Conservation (phyloP, 768 basidiomycete species). For the Trametes gibbosa region DNA sequence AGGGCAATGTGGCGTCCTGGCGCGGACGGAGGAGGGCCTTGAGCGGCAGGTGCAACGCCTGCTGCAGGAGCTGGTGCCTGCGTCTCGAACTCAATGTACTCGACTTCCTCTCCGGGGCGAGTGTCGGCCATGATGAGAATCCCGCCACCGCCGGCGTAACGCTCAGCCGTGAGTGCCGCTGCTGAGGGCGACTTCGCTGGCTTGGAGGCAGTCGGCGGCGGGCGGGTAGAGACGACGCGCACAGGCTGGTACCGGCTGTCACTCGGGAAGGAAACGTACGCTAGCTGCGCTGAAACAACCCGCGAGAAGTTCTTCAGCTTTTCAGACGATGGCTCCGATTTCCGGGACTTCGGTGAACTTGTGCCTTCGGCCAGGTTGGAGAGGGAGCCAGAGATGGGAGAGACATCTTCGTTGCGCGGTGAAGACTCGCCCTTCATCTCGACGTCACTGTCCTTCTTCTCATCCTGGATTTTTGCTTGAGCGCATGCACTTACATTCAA, state of each 20-base stretch:
- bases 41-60: constrained; percentile 14
- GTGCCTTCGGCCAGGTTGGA: constrained; percentile 43
- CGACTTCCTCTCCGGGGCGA: constrained; percentile 64
- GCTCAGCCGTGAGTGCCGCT: constrained; percentile 46
- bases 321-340: constrained; percentile 74
- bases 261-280: constrained; percentile 78
- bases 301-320: constrained; percentile 84
- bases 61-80: constrained; percentile 27
- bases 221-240: constrained; percentile 61
- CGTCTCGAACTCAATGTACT: constrained; percentile 63
- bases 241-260: constrained; percentile 87
- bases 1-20: constrained; percentile 55
- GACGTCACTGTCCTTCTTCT: constrained; percentile 64
- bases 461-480: constrained; percentile 40
- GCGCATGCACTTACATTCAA: constrained; percentile 9
- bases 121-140: constrained; percentile 82
- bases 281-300: constrained; percentile 85
- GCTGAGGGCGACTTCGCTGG: constrained; percentile 16
- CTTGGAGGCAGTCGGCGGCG: constrained; percentile 16
- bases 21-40: constrained; percentile 28
- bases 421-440: constrained; percentile 73
- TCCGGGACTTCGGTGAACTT: constrained; percentile 47
- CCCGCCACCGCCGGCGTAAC: constrained; percentile 78
- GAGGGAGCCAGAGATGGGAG: constrained; percentile 54
- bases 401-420: constrained; percentile 45